Evolutionary conservation across 805 yeast genomes (phyloP).

Genomic region (Metschnikowia drakensbergensis): DNA sequence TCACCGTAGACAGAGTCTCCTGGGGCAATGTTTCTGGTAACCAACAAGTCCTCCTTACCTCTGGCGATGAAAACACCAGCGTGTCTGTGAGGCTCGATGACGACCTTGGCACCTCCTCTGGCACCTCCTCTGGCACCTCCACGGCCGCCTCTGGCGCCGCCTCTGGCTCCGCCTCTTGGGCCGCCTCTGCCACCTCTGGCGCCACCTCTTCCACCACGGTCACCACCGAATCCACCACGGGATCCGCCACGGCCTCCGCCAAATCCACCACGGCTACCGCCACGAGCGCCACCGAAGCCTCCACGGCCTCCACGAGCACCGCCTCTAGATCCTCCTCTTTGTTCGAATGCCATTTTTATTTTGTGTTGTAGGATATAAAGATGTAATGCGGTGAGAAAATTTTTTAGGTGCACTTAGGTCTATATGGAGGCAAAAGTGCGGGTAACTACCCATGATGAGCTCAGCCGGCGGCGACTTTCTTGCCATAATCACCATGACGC

Average conservation of each 20-base stretch:
- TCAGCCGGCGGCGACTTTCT: neutral
- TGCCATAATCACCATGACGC: neutral
- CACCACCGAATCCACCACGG: conserved; percentile 48
- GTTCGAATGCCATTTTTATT: conserved; percentile 19
- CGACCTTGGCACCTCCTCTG: conserved; percentile 89
- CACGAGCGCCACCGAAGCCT: conserved; percentile 27
- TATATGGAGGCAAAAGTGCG: conserved; percentile 17
- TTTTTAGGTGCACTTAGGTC: conserved; percentile 7
- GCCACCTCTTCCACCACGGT: conserved; percentile 30
- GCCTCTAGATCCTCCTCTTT: conserved; percentile 22
- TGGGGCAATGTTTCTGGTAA: conserved; percentile 95
- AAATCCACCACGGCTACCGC: conserved; percentile 53
- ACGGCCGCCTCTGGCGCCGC: conserved; percentile 54
- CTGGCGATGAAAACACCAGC: conserved; percentile 99
- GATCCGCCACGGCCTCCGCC: conserved; percentile 47
- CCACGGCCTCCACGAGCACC: conserved; percentile 19
- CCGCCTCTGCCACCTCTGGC: conserved; percentile 35
- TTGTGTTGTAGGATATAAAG: conserved; percentile 7
- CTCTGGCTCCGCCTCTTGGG: conserved; percentile 41
- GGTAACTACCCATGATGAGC: conserved; percentile 12
- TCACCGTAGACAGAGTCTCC: conserved; percentile 99
- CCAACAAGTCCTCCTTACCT: conserved; percentile 98
- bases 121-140: conserved; percentile 83
- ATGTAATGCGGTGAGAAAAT: conserved; percentile 11
- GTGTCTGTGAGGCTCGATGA: conserved; percentile 98